Percentiles rank a stretch among this genome's conserved stretches.
Evolutionary conservation across 2,329 filamentous ascomycete genomes (phyloP).

Genomic region (Xylaria sp.): DNA sequence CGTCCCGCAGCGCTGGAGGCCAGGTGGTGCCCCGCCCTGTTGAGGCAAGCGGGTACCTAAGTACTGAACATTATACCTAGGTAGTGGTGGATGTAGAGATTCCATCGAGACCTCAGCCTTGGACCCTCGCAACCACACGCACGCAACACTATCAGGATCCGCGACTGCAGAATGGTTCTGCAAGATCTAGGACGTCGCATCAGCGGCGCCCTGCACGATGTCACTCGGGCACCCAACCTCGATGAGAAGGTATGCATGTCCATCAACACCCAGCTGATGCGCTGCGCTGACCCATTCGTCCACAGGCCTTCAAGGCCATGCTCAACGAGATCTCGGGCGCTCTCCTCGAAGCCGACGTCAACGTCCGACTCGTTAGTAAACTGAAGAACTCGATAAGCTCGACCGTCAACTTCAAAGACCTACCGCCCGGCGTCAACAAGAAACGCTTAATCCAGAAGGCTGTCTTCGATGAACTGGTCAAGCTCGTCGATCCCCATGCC

Average conservation of each 20-base stretch:
- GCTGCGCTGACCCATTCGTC: slow-evolving; percentile 39
- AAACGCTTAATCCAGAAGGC: slow-evolving; percentile 97
- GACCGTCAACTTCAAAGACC: slow-evolving; percentile 91
- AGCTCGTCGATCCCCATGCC: slow-evolving; percentile 91
- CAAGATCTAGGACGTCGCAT: slow-evolving; percentile 99
- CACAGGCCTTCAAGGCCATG: slow-evolving; percentile 92
- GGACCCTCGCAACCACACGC: slow-evolving; percentile 5
- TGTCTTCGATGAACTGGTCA: slow-evolving; percentile 95
- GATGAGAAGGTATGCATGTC: slow-evolving; percentile 79
- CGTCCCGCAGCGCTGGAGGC: too few relatives aligned
- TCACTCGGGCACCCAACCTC: slow-evolving; percentile 88
- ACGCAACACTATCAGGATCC: not conserved
- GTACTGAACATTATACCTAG: too few relatives aligned
- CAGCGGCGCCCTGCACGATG: slow-evolving; percentile 91
- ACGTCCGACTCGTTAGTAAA: slow-evolving; percentile 87
- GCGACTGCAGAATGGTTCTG: slow-evolving; percentile 75
- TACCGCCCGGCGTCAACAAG: slow-evolving; percentile 92
- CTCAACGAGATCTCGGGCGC: slow-evolving; percentile 97
- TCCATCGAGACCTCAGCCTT: not conserved
- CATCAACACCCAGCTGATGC: not conserved
- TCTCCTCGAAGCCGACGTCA: slow-evolving; percentile 95
- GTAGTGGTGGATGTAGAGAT: too few relatives aligned
- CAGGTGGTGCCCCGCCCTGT: too few relatives aligned
- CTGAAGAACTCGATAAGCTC: slow-evolving; percentile 91
- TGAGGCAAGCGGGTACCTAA: not conserved